Conservation (phyloP, 257 asterid species). For the Sherardia arvensis region DNA sequence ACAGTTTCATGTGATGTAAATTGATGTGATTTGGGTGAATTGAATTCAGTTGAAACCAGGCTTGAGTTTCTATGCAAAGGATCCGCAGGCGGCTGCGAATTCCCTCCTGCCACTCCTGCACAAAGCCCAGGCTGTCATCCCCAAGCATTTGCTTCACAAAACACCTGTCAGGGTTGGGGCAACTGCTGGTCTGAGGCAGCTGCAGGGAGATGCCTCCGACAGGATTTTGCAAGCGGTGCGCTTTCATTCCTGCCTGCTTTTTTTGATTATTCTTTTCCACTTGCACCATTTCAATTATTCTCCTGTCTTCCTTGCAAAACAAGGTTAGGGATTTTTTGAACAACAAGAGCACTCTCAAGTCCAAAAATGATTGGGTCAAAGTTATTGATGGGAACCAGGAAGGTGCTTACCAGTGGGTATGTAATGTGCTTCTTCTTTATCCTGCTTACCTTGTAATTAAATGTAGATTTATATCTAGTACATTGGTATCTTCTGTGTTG, state of each 20-base stretch:
- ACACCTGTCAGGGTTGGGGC: slow-evolving; percentile 83
- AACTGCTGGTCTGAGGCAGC: slow-evolving; percentile 68
- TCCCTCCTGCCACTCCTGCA: slow-evolving; percentile 37
- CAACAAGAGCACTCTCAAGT: slow-evolving; percentile 36
- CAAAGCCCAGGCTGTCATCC: slow-evolving; percentile 47
- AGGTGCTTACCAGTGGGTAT: slow-evolving; percentile 75
- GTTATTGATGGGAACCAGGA: slow-evolving; percentile 59
- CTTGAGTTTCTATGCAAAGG: slow-evolving; percentile 44
- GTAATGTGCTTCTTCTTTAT: too few relatives aligned
- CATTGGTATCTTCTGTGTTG: background rate
- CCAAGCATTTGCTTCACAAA: slow-evolving; percentile 22
- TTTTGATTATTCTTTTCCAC: background rate
- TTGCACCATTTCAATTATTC: background rate
- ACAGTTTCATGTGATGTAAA: too few relatives aligned
- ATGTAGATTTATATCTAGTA: too few relatives aligned
- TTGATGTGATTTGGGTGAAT: too few relatives aligned
- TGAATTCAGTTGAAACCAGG: slow-evolving; percentile 64
- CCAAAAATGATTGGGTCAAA: slow-evolving; percentile 45
- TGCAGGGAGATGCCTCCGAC: slow-evolving; percentile 48
- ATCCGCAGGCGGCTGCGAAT: slow-evolving; percentile 51
- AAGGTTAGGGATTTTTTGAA: slow-evolving; percentile 51
- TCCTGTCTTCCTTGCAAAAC: background rate
- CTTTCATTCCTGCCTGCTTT: slow-evolving; percentile 6
- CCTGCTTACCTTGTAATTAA: too few relatives aligned
- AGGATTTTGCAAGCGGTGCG: slow-evolving; percentile 56